phyloP scores from a whole-genome alignment of 2,329 filamentous ascomycete species.

The Fusarium napiforme region DNA sequence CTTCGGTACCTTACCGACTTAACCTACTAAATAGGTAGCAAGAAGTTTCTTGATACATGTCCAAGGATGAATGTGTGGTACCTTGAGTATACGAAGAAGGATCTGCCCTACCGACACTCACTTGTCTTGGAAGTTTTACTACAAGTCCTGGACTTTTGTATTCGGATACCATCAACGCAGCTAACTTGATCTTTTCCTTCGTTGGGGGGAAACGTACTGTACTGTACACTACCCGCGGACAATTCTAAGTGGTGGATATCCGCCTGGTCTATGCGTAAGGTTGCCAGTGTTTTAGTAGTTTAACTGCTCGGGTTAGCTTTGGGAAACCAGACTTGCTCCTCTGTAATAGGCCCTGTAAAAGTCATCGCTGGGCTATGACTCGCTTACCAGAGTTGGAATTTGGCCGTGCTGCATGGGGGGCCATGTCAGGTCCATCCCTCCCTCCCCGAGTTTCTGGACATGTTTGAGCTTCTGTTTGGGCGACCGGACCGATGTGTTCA shows the following conservation, averaged over 20 bases:
- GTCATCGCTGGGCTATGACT: slow-evolving; percentile 8
- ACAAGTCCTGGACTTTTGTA: neutral
- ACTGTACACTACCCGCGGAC: neutral
- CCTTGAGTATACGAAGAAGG: neutral
- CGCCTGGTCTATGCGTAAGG: slow-evolving; percentile 9
- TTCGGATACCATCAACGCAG: neutral
- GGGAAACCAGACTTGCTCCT: slow-evolving; percentile 9
- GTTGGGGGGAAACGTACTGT: neutral
- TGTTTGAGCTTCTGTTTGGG: slow-evolving; percentile 16
- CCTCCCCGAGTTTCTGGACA: neutral
- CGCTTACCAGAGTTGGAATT: slow-evolving; percentile 15
- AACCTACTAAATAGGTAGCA: neutral
- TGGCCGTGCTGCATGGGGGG: slow-evolving; percentile 2
- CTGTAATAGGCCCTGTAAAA: slow-evolving; percentile 1
- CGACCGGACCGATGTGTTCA: slow-evolving; percentile 14
- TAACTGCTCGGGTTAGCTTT: slow-evolving; percentile 10
- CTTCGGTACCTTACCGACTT: neutral
- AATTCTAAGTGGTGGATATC: slow-evolving; percentile 22
- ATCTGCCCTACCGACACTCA: neutral
- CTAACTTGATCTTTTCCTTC: neutral
- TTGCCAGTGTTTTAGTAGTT: neutral
- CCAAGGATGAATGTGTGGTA: neutral
- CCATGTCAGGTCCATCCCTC: neutral
- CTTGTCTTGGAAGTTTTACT: neutral
- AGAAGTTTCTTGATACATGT: neutral